phyloP scores from a whole-genome alignment of 2,329 filamentous ascomycete species.

The Colletotrichum navitas region DNA sequence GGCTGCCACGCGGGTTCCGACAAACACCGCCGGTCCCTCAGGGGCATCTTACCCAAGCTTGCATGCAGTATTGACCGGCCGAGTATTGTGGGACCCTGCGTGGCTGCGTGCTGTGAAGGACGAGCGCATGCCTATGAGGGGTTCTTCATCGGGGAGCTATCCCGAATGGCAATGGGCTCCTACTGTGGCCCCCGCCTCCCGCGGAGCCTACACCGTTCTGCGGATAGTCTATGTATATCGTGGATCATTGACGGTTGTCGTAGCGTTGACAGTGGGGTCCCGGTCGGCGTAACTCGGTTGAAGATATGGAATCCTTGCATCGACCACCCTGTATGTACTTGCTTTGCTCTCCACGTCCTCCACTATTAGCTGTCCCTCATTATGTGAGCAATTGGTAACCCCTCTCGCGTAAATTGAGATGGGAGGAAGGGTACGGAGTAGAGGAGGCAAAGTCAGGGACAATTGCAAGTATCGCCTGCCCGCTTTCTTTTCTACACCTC shows the following conservation, averaged over 20 bases:
- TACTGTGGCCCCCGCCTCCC: conserved; percentile 21
- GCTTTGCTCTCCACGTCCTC: conserved; percentile 26
- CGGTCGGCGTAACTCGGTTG: conserved; percentile 15
- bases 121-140: not conserved
- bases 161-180: conserved; percentile 19
- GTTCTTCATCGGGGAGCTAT: conserved; percentile 28
- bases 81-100: no score
- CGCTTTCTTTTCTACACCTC: conserved; percentile 12
- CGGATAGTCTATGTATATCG: conserved; percentile 30
- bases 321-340: conserved; percentile 23
- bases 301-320: conserved; percentile 29
- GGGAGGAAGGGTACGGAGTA: not conserved
- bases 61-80: no score
- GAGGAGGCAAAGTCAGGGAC: conserved; percentile 9
- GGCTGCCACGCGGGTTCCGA: not conserved
- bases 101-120: no score
- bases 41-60: no score
- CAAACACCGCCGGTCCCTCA: no score
- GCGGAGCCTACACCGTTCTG: conserved; percentile 29
- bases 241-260: conserved; percentile 9
- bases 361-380: conserved; percentile 24
- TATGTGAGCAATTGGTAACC: conserved; percentile 15
- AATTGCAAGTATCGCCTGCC: not conserved
- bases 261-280: conserved; percentile 32
- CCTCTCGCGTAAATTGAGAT: not conserved